A percentile compares a stretch with the other conserved stretches of the same genome.
Conservation (phyloP, 225 moss, liverwort and hornwort genomes). For the Rhytidiadelphus loreus region DNA sequence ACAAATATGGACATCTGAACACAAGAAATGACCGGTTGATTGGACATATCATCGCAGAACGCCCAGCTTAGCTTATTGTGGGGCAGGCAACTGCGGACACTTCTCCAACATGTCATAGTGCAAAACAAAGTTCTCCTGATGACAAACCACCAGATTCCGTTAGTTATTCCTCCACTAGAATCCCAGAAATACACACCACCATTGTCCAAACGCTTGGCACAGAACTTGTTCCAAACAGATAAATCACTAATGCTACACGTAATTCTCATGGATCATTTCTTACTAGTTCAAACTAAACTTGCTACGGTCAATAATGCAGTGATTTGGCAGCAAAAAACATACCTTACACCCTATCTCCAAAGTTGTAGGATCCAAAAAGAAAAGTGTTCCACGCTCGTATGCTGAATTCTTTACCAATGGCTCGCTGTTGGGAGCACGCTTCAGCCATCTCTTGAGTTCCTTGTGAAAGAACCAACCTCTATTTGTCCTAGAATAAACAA, state of each 20-base stretch:
- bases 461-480: slow-evolving; percentile 98
- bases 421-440: slow-evolving; percentile 74
- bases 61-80: slow-evolving; percentile 19
- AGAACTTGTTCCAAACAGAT: neutral
- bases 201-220: neutral
- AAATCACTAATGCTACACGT: neutral
- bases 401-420: slow-evolving; percentile 63
- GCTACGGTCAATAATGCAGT: neutral
- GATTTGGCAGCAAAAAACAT: neutral
- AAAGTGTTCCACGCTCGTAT: slow-evolving; percentile 82
- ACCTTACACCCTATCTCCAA: slow-evolving; percentile 93
- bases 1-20: slow-evolving; percentile 25
- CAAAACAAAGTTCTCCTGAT: slow-evolving; percentile 40
- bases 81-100: slow-evolving; percentile 24
- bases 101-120: slow-evolving; percentile 37
- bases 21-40: slow-evolving; percentile 1
- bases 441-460: slow-evolving; percentile 86
- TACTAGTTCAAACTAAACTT: neutral
- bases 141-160: neutral
- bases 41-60: neutral
- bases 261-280: neutral
- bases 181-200: neutral
- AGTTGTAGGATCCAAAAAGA: slow-evolving; percentile 71
- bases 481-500: slow-evolving; percentile 39
- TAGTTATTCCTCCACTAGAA: neutral